Conservation (phyloP, 306 rosid genomes). For the Crataegus laevigata region DNA sequence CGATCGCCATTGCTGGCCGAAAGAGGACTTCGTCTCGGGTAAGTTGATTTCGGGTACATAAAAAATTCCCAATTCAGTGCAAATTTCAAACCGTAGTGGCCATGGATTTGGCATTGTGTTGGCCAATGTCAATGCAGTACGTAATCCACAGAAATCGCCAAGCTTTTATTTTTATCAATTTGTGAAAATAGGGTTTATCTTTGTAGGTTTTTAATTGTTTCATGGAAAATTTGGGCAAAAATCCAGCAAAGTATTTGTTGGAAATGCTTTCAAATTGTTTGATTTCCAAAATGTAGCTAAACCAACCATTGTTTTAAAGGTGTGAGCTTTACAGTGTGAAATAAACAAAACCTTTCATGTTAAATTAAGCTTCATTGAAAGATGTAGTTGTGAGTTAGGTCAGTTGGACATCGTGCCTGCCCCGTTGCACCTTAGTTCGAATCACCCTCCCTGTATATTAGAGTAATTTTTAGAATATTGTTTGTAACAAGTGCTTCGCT, state of each 20-base stretch:
- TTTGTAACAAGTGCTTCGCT: background rate
- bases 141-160: background rate
- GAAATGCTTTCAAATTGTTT: background rate
- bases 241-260: background rate
- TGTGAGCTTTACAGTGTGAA: background rate
- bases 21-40: background rate
- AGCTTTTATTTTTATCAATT: background rate
- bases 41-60: background rate
- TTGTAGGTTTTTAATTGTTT: background rate
- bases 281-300: background rate
- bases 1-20: background rate
- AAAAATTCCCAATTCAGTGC: background rate
- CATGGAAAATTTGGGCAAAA: background rate
- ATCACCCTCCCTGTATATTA: background rate
- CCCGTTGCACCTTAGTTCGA: background rate
- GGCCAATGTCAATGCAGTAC: background rate
- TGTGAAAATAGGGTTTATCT: background rate
- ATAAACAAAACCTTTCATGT: background rate
- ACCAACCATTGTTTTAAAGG: background rate
- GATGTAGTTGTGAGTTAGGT: background rate
- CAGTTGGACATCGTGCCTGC: background rate
- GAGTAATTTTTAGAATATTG: background rate
- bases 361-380: background rate
- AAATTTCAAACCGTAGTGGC: background rate
- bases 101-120: background rate